These are phyloP conservation scores for Eimeria necatrix DNA, from an alignment of 169 alveolate species.

Conservation along the genomic window DNA sequence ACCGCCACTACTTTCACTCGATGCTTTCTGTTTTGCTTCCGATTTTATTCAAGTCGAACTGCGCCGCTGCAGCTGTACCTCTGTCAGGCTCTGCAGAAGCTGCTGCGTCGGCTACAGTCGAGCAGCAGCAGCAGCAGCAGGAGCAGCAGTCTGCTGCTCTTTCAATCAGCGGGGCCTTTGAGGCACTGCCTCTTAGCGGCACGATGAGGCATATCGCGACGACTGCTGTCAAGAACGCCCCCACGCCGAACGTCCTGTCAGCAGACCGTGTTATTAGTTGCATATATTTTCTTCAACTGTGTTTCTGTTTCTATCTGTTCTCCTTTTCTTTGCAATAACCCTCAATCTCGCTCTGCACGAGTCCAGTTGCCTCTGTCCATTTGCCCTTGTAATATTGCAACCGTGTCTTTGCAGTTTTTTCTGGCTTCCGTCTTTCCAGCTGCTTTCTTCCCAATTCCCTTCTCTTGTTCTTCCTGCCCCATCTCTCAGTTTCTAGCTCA, in stretches of 20 bases:
- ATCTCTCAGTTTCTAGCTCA: too few relatives aligned
- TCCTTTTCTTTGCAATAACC: not conserved
- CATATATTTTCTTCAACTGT: not conserved
- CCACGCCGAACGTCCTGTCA: conserved; percentile 84
- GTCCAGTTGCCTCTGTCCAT: not conserved
- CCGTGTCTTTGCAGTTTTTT: not conserved
- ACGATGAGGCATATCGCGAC: conserved; percentile 84
- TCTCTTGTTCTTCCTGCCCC: not conserved
- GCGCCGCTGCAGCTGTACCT: conserved; percentile 24
- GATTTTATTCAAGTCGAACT: conserved; percentile 24
- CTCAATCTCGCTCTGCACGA: not conserved
- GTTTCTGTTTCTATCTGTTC: not conserved
- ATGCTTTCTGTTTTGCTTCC: conserved; percentile 59
- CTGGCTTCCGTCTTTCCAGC: not conserved
- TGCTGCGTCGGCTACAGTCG: not conserved
- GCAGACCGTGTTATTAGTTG: not conserved
- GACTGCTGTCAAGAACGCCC: conserved; percentile 82
- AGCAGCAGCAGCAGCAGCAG: conserved; percentile 56
- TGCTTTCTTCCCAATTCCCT: not conserved
- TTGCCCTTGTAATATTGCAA: not conserved
- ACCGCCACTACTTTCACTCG: conserved; percentile 59
- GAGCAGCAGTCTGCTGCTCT: conserved; percentile 72
- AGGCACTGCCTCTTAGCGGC: conserved; percentile 86
- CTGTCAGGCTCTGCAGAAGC: not conserved
- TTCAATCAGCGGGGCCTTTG: conserved; percentile 83